Evolutionary conservation across 2,329 filamentous ascomycete genomes (phyloP), one percentile per base, ranked within the genome.

Genomic region (Epichloe coenophiala): DNA sequence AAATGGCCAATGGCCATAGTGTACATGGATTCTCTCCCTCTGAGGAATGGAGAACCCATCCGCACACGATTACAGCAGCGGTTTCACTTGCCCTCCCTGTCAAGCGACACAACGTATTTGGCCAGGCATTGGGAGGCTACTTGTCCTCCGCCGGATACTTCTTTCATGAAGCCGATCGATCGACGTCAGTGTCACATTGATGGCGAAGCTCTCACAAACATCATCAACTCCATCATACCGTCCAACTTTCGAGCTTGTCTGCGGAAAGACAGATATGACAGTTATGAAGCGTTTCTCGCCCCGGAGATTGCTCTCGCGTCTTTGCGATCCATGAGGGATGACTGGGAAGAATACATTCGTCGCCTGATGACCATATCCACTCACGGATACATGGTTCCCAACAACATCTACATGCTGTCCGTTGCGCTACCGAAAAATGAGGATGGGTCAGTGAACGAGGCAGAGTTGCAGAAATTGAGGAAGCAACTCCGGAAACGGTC

Each of bases 21-120:
- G 1, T 76, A 74, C 58, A 76, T 77, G 73, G 65, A 74, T 23
- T 68, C 67, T 37, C 62, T 74, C 1, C 1, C 75, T 1, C 74
- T 70, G 47, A 69, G 66, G 15, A 75, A 76, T 57, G 74, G 74
- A 63, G 76, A 77, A 56, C 63, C 76, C 15, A 60, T 76, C n/a
- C 68, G 74, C 4, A 72, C 75, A 56, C 70, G 65, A 54, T 61
- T 77, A 3, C 68, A 65, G 1, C 67, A 75, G 47, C 66, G 74
- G 4, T 58, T 77, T 15, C 56, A 59, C 7, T 56, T 77, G 11
- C 62, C 67, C 0, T 59, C 65, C 7, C 56, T 74, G 12, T 69
- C 67, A 0, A 71, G 75, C 38, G 58, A 62, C 4, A 71, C 66
- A 3, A 63, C 64, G 4, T 64, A 68, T 43, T 59, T 65, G 0